These are phyloP conservation scores for Hypocreales sp. DNA, from an alignment of 2,329 filamentous ascomycete species.

Conservation along the genomic window DNA sequence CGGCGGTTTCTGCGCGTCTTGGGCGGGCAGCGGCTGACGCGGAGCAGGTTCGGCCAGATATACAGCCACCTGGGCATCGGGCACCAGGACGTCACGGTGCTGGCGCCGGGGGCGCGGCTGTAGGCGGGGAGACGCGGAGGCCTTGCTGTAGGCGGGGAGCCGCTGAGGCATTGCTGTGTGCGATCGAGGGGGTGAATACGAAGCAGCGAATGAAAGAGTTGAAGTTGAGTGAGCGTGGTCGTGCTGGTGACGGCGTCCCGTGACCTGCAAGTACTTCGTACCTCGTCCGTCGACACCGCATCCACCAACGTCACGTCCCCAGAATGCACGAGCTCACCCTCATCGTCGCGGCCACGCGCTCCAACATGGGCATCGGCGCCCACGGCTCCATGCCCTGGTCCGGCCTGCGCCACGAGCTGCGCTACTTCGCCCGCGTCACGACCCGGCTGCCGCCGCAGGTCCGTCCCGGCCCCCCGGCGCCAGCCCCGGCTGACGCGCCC, in stretches of 20 bases:
- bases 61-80: conserved; percentile 50
- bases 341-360: conserved; percentile 82
- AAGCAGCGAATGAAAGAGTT: too few relatives aligned
- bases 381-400: conserved; percentile 76
- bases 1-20: background rate
- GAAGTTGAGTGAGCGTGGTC: too few relatives aligned
- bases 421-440: conserved; percentile 84
- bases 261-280: too few relatives aligned
- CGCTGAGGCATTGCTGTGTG: too few relatives aligned
- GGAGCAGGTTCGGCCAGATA: conserved; percentile 46
- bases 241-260: too few relatives aligned
- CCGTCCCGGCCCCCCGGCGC: conserved; percentile 5
- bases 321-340: conserved; percentile 78
- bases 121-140: too few relatives aligned
- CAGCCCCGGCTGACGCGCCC: background rate
- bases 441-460: conserved; percentile 41
- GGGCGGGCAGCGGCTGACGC: background rate
- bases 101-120: conserved; percentile 18
- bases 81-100: conserved; percentile 33
- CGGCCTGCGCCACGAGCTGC: conserved; percentile 79
- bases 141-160: too few relatives aligned
- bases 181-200: too few relatives aligned
- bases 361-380: conserved; percentile 78
- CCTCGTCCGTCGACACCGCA: too few relatives aligned
- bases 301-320: too few relatives aligned